Conservation (phyloP, 192 early-diverging fungal genomes). For the Coemansia pectinata region DNA sequence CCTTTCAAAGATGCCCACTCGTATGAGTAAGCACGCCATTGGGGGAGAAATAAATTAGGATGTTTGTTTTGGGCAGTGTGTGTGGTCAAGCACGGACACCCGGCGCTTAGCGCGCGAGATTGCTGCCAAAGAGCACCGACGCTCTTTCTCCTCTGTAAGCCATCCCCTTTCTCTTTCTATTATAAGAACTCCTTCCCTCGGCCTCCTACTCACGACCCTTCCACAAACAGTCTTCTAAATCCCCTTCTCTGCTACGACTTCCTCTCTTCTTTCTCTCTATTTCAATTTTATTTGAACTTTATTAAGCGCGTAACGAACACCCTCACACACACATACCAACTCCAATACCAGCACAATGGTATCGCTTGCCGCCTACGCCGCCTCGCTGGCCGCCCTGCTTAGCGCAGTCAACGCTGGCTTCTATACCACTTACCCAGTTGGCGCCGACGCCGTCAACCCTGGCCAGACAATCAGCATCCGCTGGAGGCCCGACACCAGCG, state of each 20-base stretch:
- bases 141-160: neutral
- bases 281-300: neutral
- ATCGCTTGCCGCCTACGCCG: slow-evolving; percentile 33
- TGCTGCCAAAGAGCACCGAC: neutral
- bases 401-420: slow-evolving; percentile 47
- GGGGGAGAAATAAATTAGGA: slow-evolving; percentile 8
- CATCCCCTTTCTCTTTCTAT: neutral
- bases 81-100: neutral
- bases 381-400: slow-evolving; percentile 31
- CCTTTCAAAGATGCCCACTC: neutral
- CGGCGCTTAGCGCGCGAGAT: neutral
- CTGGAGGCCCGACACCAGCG: slow-evolving; percentile 30
- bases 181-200: slow-evolving; percentile 1
- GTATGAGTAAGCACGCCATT: neutral
- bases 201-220: neutral
- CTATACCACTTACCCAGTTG: slow-evolving; percentile 55
- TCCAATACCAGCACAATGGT: slow-evolving; percentile 25
- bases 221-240: neutral
- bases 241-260: neutral
- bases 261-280: neutral
- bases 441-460: slow-evolving; percentile 33
- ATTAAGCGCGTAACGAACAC: neutral
- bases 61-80: neutral
- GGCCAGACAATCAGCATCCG: slow-evolving; percentile 46
- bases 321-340: neutral